Evolutionary conservation across 2,329 filamentous ascomycete species (phyloP), one percentile per base, ranked within the genome.

Genomic region (Emergomyces africanus): DNA sequence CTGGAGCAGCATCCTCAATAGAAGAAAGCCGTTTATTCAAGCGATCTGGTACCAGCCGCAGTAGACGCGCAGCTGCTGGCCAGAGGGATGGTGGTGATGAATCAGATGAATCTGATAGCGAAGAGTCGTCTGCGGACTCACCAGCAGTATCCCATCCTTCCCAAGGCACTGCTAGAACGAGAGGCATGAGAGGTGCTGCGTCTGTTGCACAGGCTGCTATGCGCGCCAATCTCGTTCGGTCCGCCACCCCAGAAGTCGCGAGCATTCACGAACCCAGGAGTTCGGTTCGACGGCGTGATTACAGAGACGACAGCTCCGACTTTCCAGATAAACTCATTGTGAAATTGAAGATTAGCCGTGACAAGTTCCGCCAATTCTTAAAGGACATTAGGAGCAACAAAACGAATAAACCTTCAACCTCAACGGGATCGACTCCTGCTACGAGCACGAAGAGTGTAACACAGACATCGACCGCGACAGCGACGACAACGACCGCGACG

Each of bases 11-110:
- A 4, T 77, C 84, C 59, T 82, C 82, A 2, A 77, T 95, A 51
- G 91, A 96, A 62, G 89, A 94, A 50, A 95, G 89, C 67, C 84
- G 90, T 50, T 79, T 97, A 5, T 95, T 88, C 77, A 96, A 96
- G 75, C 83, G 87, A 57, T 81, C 86, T 23, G 82, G 83, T 37
- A 85, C 82, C 35, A 77, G 80, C 62, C 72, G 79, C n/a, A 79
- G 81, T 55, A 83, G 85, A 68, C 80, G 85, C 58, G 71, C 77
- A 54, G 77, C 77, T 41, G 75, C 75, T 44, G 79, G 82, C 53
- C 82, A 86, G 63, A 75, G 75, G 35, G 83, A 85, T 63, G 79
- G 75, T 15, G 76, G 77, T 44, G 88, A 89, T 60, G 89, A 94
- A 59, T 95, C 90, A 0, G 92, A 96, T 58, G 92, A 94, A 0